A percentile compares a stretch with the other conserved stretches of the same genome.
These are phyloP conservation scores for Wickerhamiella slavikovae DNA, from an alignment of 805 yeast genomes.

Conservation along the genomic window DNA sequence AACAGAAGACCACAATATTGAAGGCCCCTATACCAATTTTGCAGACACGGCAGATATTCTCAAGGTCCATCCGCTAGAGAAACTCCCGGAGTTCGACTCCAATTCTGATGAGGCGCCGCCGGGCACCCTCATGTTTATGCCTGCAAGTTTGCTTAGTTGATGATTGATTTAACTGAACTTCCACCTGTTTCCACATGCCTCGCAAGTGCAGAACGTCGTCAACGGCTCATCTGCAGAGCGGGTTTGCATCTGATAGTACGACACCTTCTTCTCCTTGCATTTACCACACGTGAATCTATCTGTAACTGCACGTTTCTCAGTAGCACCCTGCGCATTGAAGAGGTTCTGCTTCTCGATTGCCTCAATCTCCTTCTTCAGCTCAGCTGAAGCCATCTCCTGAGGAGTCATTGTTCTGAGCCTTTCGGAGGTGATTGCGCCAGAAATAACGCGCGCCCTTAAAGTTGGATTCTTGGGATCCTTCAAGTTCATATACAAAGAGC, in stretches of 20 bases:
- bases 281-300: constrained; percentile 95
- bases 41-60: no score
- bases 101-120: no score
- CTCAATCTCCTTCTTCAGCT: constrained; percentile 66
- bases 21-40: no score
- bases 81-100: no score
- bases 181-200: constrained; percentile 95
- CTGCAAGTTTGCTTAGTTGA: no score
- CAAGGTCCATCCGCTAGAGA: no score
- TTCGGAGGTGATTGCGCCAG: constrained; percentile 44
- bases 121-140: no score
- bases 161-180: constrained; percentile 59
- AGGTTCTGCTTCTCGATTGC: constrained; percentile 71
- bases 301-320: constrained; percentile 85
- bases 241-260: constrained; percentile 94
- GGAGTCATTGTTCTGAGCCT: constrained; percentile 65
- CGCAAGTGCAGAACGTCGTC: constrained; percentile 96
- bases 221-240: constrained; percentile 97
- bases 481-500: constrained; percentile 71
- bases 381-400: constrained; percentile 91
- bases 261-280: constrained; percentile 91
- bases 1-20: no score
- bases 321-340: constrained; percentile 95
- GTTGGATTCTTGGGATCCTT: constrained; percentile 82
- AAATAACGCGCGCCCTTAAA: constrained; percentile 44